Percentiles rank a stretch among this genome's conserved stretches.
These are phyloP conservation scores for Datisca glomerata DNA, from an alignment of 306 rosid genomes.

Conservation along the genomic window DNA sequence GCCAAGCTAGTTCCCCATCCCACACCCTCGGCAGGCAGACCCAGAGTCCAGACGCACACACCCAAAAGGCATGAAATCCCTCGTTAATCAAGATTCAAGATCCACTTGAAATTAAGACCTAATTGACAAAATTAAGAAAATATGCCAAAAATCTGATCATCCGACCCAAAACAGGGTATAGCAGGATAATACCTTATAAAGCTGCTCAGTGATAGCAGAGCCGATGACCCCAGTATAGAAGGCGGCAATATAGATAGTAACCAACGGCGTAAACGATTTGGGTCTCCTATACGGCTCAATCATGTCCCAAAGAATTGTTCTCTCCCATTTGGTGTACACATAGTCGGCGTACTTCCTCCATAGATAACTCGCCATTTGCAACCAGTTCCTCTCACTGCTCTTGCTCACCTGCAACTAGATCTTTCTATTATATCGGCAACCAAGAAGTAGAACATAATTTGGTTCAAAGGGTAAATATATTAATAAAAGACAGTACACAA, in stretches of 20 bases:
- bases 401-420: no score
- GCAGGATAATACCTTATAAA: constrained; percentile 49
- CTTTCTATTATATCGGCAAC: no score
- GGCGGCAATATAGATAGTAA: constrained; percentile 54
- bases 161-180: background rate
- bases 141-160: background rate
- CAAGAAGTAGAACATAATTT: background rate
- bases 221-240: constrained; percentile 79
- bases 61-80: no score
- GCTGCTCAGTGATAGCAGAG: constrained; percentile 87
- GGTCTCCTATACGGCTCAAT: constrained; percentile 69
- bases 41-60: no score
- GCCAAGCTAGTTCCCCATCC: no score
- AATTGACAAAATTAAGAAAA: no score
- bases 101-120: no score
- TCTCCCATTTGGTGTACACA: constrained; percentile 76
- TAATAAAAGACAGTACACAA: no score
- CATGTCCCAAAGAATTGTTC: constrained; percentile 79
- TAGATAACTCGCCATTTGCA: constrained; percentile 45
- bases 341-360: constrained; percentile 92
- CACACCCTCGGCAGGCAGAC: no score
- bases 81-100: no score
- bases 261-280: constrained; percentile 75
- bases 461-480: no score
- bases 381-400: no score